These are phyloP conservation scores for Ramaria sp. DNA, from an alignment of 768 basidiomycete species.

Conservation along the genomic window DNA sequence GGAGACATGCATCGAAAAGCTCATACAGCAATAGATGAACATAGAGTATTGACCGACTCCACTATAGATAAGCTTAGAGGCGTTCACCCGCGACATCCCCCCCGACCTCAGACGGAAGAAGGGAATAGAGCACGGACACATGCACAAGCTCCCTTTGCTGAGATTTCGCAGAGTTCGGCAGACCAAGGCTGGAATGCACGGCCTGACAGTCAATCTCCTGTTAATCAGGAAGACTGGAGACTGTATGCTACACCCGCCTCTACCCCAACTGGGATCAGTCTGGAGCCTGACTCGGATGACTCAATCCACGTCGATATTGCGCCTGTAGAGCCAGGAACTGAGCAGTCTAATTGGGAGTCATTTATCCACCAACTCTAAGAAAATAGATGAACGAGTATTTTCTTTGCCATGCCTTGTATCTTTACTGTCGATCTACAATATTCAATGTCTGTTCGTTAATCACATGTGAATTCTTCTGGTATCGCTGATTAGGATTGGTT, in stretches of 20 bases:
- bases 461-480: no score
- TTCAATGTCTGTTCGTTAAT: not conserved
- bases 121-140: not conserved
- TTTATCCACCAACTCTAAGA: constrained; percentile 7
- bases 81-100: not conserved
- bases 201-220: not conserved
- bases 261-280: not conserved
- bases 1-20: constrained; percentile 10
- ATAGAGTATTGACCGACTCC: not conserved
- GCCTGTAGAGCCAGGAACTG: constrained; percentile 5
- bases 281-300: constrained; percentile 1
- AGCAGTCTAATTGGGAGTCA: constrained; percentile 8
- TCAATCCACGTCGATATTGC: constrained; percentile 7
- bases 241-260: constrained; percentile 5
- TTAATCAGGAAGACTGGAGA: constrained; percentile 4
- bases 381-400: no score
- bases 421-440: not conserved
- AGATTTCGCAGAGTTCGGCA: not conserved
- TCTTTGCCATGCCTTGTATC: no score
- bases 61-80: not conserved
- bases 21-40: constrained; percentile 3
- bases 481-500: no score
- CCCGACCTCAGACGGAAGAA: not conserved
- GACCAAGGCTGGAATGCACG: not conserved
- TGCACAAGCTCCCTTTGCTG: not conserved